Base-by-base conservation (phyloP, 169 alveolate genomes). In the Neospora caninum region DNA sequence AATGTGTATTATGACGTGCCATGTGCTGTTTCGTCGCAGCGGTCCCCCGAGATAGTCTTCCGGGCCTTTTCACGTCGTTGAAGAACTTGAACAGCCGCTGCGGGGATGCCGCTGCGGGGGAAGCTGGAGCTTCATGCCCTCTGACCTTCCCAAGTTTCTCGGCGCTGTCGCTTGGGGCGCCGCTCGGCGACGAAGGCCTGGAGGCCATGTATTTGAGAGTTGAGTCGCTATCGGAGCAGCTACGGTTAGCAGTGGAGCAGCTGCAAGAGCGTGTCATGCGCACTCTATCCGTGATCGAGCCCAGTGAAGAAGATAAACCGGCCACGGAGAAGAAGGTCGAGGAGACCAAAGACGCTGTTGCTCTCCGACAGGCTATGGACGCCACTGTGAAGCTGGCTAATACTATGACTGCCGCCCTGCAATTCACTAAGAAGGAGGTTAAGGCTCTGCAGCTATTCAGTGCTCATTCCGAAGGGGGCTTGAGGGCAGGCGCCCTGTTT, bases 321-420 rank as follows among this genome's bases (percentile, higher is more conserved):
- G 84, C 84, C 89, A 36, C 67, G 4, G 64, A 42, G 64, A 38
- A 16, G 4, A 42, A 13, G 4, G 53, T 6, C 9, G 67, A 49
- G 20, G 89, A 16, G 89, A 20, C 53, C 64, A 82, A 43, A 22
- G 67, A 82, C 29, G 54, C 36, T 43, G 29, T 29, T 7, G 89
- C 89, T 7, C 89, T 82, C 29, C 89, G 41, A 43, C 89, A 82
- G 41, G 89, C 89, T 6, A 22, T 82, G 69, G 89, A 82, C 64
- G 89, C 89, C 31, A 82, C 67, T 43, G 89, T 82, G 64, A 82
- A 82, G 36, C 89, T 82, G n/a, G 54, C 67, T 20, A 31, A 82
- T 82, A 82, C 89, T 38, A 38, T 82, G 67, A 43, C 34, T 29
- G 89, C 64, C 7, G 89, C 89, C 69, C 89, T 82, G 10, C 53